Conservation (phyloP, 169 alveolate species). For the Eimeria acervulina region DNA sequence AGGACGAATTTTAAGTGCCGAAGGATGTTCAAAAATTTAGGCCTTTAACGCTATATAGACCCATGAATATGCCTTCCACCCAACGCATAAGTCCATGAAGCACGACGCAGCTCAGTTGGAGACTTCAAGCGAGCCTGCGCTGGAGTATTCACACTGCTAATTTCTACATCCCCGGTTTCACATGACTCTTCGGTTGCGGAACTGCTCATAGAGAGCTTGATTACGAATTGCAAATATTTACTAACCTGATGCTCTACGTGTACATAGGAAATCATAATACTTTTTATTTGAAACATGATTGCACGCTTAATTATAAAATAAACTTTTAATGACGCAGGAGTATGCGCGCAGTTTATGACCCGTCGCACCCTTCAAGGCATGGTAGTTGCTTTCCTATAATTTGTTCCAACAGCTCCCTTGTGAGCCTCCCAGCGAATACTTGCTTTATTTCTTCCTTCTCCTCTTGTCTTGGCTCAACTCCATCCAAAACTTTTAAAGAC, state of each 20-base stretch:
- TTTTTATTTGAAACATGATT: too few relatives aligned
- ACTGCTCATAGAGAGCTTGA: too few relatives aligned
- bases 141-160: not conserved
- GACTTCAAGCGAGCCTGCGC: not conserved
- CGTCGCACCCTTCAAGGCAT: conserved; percentile 65
- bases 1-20: too few relatives aligned
- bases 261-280: too few relatives aligned
- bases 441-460: conserved; percentile 46
- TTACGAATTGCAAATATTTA: too few relatives aligned
- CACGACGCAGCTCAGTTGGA: not conserved
- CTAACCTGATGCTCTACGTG: too few relatives aligned
- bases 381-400: conserved; percentile 73
- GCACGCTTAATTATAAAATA: too few relatives aligned
- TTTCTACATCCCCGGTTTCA: too few relatives aligned
- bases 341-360: too few relatives aligned
- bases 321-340: too few relatives aligned
- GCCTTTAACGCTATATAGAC: not conserved
- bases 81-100: not conserved
- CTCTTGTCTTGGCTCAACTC: conserved; percentile 53
- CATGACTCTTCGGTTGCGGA: too few relatives aligned
- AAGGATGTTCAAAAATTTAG: too few relatives aligned
- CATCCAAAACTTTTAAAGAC: conserved; percentile 69
- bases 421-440: conserved; percentile 77
- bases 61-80: not conserved
- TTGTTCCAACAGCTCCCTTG: conserved; percentile 79